phyloP scores from a whole-genome alignment of 164 flowering plant species.

The Vitis riparia region DNA sequence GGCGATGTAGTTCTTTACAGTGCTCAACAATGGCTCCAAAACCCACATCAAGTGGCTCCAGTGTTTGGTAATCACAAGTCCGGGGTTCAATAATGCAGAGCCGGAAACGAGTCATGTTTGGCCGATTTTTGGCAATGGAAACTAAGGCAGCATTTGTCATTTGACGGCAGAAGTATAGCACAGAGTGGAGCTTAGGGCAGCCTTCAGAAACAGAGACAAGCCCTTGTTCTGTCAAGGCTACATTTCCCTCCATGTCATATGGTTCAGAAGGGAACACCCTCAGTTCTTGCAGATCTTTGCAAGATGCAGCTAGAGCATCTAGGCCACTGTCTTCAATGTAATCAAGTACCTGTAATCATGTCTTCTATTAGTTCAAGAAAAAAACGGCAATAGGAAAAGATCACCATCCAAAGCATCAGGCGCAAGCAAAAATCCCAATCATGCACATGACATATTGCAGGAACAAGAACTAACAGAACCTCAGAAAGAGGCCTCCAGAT shows the following conservation, averaged over 20 bases:
- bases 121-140: conserved; percentile 66
- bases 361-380: conserved; percentile 14
- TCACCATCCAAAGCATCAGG: neutral
- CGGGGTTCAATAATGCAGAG: conserved; percentile 85
- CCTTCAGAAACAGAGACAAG: conserved; percentile 77
- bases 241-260: conserved; percentile 49
- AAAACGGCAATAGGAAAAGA: neutral
- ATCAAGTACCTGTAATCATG: conserved; percentile 66
- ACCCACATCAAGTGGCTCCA: conserved; percentile 71
- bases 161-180: conserved; percentile 87
- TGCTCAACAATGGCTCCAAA: conserved; percentile 84
- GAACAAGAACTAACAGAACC: neutral
- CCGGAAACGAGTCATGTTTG: conserved; percentile 76
- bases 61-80: conserved; percentile 71
- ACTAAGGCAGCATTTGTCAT: conserved; percentile 84
- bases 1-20: conserved; percentile 72
- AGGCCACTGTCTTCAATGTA: conserved; percentile 81
- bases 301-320: conserved; percentile 55
- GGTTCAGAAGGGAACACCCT: conserved; percentile 89
- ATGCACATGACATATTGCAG: neutral
- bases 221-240: conserved; percentile 70
- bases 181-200: conserved; percentile 78
- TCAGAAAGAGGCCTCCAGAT: neutral
- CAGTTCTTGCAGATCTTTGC: conserved; percentile 69
- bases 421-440: neutral